phyloP scores from a whole-genome alignment of 2,329 filamentous ascomycete genomes.

The Cytospora leucostoma region DNA sequence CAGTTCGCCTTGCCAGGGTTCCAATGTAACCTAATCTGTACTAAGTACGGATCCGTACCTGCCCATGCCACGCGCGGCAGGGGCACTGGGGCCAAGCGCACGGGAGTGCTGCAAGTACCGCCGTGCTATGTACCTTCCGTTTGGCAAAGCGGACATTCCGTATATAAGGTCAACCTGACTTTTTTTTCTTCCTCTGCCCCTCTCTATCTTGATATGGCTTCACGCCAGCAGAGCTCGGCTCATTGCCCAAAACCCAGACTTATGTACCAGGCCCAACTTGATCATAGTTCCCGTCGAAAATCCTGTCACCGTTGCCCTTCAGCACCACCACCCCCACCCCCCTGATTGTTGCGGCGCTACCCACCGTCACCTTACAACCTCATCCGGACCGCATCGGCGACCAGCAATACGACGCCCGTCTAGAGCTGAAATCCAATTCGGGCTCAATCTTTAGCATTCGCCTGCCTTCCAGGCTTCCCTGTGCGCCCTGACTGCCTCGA shows the following conservation, averaged over 20 bases:
- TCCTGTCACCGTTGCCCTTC: conserved; percentile 5
- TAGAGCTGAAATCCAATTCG: conserved; percentile 8
- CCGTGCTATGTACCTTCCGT: conserved; percentile 20
- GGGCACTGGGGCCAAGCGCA: background rate
- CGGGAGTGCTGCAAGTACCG: conserved; percentile 4
- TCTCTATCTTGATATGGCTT: conserved; percentile 43
- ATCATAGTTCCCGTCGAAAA: conserved; percentile 11
- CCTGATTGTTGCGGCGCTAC: conserved; percentile 10
- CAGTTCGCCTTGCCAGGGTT: background rate
- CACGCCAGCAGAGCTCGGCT: conserved; percentile 40
- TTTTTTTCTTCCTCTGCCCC: conserved; percentile 36
- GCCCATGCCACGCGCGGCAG: background rate
- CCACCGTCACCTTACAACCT: conserved; percentile 10
- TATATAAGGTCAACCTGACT: conserved; percentile 45
- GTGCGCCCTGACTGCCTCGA: conserved; percentile 9
- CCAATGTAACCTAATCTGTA: background rate
- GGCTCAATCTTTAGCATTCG: background rate
- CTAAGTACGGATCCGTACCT: background rate
- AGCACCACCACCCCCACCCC: conserved; percentile 7
- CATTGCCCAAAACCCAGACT: conserved; percentile 19
- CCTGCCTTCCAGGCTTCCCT: background rate
- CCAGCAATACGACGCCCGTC: conserved; percentile 8
- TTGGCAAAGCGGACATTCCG: conserved; percentile 27
- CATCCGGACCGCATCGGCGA: conserved; percentile 4
- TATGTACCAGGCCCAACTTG: conserved; percentile 5